Base-by-base conservation (phyloP, 2,329 filamentous ascomycete genomes). In the Penicillium palitans region DNA sequence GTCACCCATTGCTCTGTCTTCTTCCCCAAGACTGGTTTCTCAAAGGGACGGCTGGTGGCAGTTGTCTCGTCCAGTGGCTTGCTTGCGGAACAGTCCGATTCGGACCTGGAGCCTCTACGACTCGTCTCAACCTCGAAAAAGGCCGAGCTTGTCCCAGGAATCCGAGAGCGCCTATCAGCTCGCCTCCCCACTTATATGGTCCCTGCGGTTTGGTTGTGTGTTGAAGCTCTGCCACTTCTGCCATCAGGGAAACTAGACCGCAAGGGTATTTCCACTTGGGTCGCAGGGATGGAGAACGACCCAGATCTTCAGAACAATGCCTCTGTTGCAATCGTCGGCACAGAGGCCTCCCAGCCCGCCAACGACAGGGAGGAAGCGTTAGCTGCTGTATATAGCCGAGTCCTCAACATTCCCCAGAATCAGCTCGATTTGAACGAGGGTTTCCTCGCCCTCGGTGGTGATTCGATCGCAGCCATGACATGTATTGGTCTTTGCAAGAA, bases 391-490 rank as follows among this genome's bases (percentile, higher is more conserved):
- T 78, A 72, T 68, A 74, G 74, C 37, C 72, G 74, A 19, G 71
- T 77, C 6, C 70, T 78, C n/a, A 76, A 76, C 21, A 68, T 77
- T 19, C 72, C 74, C 0, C 56, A 64, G 12, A 61, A 56, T 15
- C 69, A 70, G 13, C 70, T 78, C n/a, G 68, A 68, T 29, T 27
- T 74, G 37, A 61, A 72, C 19, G 67, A 74, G 47, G 72, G 73
- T 42, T 82, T 81, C 60, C 62, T 81, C 4, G 76, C 72, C 12
- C 62, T 81, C 2, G 79, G 79, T 35, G 80, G 80, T 52, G 80
- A 82, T 56, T 81, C 79, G 0, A 81, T 81, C 55, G 79, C 79
- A 41, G 79, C 80, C 0, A 81, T 82, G 76, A 79, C 79, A 48
- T 79, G 80, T 40, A 74, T 80, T 57, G 76, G 76, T 2, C 72